These are phyloP conservation scores for Talaromyces verruculosus DNA, from an alignment of 2,329 filamentous ascomycete genomes.

Conservation along the genomic window DNA sequence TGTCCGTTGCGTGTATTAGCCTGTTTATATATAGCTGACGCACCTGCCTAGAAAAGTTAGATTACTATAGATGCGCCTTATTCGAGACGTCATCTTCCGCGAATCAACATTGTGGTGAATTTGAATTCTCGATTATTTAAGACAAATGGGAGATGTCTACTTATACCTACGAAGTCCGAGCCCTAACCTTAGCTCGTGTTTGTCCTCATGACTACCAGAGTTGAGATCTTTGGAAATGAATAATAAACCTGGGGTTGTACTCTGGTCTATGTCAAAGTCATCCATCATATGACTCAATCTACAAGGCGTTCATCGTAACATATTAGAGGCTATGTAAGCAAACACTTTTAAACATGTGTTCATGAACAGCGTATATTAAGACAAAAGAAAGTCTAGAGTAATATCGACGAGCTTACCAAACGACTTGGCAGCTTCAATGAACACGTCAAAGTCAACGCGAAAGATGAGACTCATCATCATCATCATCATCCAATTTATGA, in stretches of 20 bases:
- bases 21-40: neutral
- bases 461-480: neutral
- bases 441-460: neutral
- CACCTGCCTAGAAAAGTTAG: neutral
- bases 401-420: neutral
- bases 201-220: no score
- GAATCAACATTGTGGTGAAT: neutral
- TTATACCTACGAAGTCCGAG: no score
- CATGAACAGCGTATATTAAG: neutral
- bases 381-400: neutral
- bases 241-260: no score
- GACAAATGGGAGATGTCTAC: no score
- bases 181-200: neutral
- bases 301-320: neutral
- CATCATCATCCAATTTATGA: slow-evolving; percentile 2
- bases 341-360: neutral
- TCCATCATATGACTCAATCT: neutral
- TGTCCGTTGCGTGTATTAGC: neutral
- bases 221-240: no score
- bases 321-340: neutral
- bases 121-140: neutral
- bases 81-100: neutral
- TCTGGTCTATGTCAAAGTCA: no score
- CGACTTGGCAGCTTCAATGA: no score
- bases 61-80: neutral